A percentile compares a stretch with the other conserved stretches of the same genome.
These are phyloP conservation scores for Fragilaria crotonensis DNA, from an alignment of 108 stramenopile species.

Conservation along the genomic window DNA sequence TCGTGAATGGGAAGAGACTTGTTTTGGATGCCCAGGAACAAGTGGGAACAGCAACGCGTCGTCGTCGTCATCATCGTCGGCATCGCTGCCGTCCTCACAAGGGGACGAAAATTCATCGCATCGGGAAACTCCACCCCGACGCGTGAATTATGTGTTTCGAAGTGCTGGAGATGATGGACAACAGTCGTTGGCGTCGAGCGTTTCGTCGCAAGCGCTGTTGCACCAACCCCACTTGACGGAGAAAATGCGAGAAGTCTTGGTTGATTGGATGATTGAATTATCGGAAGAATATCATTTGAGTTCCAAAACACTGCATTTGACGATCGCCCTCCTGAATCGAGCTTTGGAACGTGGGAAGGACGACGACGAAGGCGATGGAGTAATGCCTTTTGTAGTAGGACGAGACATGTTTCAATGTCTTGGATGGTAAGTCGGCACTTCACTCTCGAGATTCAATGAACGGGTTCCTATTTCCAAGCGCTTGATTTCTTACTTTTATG, in stretches of 20 bases:
- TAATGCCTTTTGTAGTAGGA: neutral
- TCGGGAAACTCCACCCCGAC: neutral
- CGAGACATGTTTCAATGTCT: slow-evolving; percentile 8
- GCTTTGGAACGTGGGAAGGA: slow-evolving; percentile 36
- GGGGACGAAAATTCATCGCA: slow-evolving; percentile 3
- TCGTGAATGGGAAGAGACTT: slow-evolving; percentile 7
- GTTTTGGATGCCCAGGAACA: neutral
- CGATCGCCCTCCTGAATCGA: slow-evolving; percentile 60
- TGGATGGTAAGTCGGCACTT: slow-evolving; percentile 11
- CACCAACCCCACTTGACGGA: slow-evolving; percentile 47
- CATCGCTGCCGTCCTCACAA: neutral
- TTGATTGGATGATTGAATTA: slow-evolving; percentile 90
- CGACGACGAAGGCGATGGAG: neutral
- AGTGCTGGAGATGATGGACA: neutral
- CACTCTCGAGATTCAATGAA: no score
- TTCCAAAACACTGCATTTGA: slow-evolving; percentile 59
- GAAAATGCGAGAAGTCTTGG: slow-evolving; percentile 75
- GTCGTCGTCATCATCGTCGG: neutral
- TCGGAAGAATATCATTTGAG: slow-evolving; percentile 61
- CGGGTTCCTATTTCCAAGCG: no score
- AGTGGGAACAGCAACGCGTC: neutral
- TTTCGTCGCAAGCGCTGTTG: neutral
- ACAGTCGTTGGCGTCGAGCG: neutral
- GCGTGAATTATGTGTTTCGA: neutral
- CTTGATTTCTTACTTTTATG: no score